These are phyloP conservation scores for Leptographium flavum DNA, from an alignment of 2,329 filamentous ascomycete genomes.

Conservation along the genomic window DNA sequence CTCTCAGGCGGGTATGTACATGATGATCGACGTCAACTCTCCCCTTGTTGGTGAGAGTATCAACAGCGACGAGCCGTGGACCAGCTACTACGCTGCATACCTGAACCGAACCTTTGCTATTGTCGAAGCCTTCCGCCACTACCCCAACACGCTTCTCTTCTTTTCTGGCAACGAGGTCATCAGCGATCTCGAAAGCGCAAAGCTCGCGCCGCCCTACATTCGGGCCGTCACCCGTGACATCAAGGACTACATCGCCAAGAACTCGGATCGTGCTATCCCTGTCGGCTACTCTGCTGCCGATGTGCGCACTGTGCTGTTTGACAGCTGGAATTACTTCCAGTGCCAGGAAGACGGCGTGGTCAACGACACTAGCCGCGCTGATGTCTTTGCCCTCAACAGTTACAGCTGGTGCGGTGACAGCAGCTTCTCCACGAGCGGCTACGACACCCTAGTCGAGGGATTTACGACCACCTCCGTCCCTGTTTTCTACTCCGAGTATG, in stretches of 20 bases:
- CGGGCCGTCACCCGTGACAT: conserved; percentile 65
- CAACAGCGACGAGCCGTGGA: conserved; percentile 38
- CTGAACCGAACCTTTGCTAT: conserved; percentile 53
- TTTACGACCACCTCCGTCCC: conserved; percentile 55
- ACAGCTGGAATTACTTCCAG: conserved; percentile 64
- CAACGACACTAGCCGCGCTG: conserved; percentile 48
- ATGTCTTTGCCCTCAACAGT: conserved; percentile 68
- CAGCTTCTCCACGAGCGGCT: conserved; percentile 38
- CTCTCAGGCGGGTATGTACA: conserved; percentile 53
- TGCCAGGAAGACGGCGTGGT: conserved; percentile 42
- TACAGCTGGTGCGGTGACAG: conserved; percentile 50
- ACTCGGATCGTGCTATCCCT: conserved; percentile 53
- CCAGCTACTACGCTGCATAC: conserved; percentile 41
- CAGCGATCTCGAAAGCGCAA: conserved; percentile 46
- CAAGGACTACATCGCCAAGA: conserved; percentile 66
- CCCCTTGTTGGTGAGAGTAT: conserved; percentile 44
- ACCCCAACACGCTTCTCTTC: conserved; percentile 56
- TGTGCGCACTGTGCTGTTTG: conserved; percentile 57
- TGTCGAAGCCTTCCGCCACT: conserved; percentile 52
- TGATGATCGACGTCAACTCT: conserved; percentile 56
- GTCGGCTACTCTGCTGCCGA: conserved; percentile 74
- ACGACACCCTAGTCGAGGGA: conserved; percentile 42
- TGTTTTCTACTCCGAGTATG: conserved; percentile 71
- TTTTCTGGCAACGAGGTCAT: conserved; percentile 73
- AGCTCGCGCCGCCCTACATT: conserved; percentile 52